Percentiles rank a stretch among this genome's conserved stretches.
phyloP scores from a whole-genome alignment of 2,329 filamentous ascomycete species.

The Byssothecium circinans region DNA sequence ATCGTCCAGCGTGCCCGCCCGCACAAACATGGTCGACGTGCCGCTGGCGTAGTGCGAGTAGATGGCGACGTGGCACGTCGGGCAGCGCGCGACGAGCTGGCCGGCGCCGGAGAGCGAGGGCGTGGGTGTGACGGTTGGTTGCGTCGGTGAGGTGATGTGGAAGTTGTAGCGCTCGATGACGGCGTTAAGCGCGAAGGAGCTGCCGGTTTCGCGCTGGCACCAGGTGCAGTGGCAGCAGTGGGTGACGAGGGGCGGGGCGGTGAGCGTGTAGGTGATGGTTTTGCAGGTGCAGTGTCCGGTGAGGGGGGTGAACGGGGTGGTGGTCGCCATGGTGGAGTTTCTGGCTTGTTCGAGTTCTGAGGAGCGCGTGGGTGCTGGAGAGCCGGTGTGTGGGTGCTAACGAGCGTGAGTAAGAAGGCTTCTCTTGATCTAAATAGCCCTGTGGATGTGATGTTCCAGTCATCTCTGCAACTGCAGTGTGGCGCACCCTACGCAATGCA shows the following conservation, averaged over 20 bases:
- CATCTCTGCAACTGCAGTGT: no score
- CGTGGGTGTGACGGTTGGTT: conserved; percentile 31
- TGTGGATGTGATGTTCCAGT: no score
- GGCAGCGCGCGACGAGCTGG: conserved; percentile 48
- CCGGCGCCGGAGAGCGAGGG: conserved; percentile 47
- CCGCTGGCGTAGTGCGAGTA: no score
- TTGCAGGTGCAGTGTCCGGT: conserved; percentile 30
- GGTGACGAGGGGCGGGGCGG: conserved; percentile 38
- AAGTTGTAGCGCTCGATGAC: conserved; percentile 47
- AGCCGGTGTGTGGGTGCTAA: no score
- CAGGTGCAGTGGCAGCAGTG: conserved; percentile 54
- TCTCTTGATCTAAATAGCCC: no score
- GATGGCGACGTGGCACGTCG: conserved; percentile 45
- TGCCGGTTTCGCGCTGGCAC: conserved; percentile 52
- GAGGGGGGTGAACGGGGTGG: conserved; percentile 35
- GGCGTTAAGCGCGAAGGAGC: conserved; percentile 46
- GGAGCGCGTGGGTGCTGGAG: no score
- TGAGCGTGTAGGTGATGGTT: conserved; percentile 29
- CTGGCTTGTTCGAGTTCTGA: no score
- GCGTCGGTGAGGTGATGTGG: conserved; percentile 26
- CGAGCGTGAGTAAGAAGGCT: no score
- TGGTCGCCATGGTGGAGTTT: no score
- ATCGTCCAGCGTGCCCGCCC: no score
- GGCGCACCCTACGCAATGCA: no score
- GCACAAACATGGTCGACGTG: no score